These are phyloP conservation scores for Pichia sp. DNA, from an alignment of 1,139 yeast genomes.

Conservation along the genomic window DNA sequence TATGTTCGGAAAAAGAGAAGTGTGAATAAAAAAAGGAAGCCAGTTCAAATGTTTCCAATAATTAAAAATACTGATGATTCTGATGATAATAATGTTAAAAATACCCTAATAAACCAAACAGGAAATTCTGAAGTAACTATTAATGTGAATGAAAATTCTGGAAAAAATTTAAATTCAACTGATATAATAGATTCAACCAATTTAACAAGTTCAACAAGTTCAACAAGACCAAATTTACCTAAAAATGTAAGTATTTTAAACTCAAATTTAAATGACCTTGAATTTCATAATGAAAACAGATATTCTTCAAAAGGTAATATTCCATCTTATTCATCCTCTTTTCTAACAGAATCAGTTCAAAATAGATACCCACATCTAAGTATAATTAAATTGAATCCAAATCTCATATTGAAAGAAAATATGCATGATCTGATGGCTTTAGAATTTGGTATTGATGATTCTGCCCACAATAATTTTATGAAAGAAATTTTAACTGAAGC, in stretches of 20 bases:
- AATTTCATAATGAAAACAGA: constrained; percentile 3
- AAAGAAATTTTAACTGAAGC: constrained; percentile 21
- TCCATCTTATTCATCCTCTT: constrained; percentile 12
- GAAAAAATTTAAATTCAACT: too few relatives aligned
- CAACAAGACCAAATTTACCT: not conserved
- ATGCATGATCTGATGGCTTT: constrained; percentile 14
- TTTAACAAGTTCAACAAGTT: not conserved
- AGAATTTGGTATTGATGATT: constrained; percentile 14
- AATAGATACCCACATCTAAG: constrained; percentile 17
- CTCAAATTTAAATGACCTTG: constrained; percentile 10
- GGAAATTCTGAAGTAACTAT: too few relatives aligned
- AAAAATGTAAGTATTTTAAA: constrained; percentile 1
- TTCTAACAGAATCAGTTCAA: constrained; percentile 17
- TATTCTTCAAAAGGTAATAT: constrained; percentile 5
- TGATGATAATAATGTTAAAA: not conserved
- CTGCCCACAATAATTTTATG: constrained; percentile 13
- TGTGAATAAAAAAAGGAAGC: constrained; percentile 8
- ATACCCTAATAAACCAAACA: not conserved
- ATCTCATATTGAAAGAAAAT: constrained; percentile 20
- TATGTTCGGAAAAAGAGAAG: constrained; percentile 36
- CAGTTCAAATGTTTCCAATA: too few relatives aligned
- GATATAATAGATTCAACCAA: too few relatives aligned
- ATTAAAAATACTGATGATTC: too few relatives aligned
- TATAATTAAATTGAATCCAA: constrained; percentile 18
- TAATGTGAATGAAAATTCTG: too few relatives aligned